Conservation (phyloP, 768 basidiomycete species). For the Tulasnella sp. region DNA sequence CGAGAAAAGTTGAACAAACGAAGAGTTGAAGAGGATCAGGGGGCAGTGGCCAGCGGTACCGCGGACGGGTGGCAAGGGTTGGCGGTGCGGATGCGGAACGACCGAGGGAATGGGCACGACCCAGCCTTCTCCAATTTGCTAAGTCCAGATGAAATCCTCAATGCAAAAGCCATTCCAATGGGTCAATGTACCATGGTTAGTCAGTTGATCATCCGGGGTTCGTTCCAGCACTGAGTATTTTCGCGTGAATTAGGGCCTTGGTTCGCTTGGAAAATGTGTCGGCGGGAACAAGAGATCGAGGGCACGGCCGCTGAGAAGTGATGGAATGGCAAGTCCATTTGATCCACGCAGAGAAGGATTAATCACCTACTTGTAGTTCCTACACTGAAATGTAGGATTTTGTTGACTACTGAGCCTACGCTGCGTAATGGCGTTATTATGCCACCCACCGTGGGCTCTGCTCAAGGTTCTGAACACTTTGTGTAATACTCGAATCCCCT, state of each 20-base stretch:
- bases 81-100: background rate
- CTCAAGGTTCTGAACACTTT: background rate
- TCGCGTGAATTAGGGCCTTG: background rate
- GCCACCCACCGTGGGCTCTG: background rate
- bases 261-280: background rate
- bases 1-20: background rate
- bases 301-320: background rate
- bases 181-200: background rate
- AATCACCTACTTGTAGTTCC: background rate
- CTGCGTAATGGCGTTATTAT: background rate
- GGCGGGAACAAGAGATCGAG: background rate
- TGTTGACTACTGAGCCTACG: background rate
- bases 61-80: background rate
- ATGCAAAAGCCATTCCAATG: background rate
- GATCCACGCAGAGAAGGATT: background rate
- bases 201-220: background rate
- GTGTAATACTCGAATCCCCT: background rate
- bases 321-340: background rate
- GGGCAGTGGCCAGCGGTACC: background rate
- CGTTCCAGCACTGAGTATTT: background rate
- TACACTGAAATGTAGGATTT: background rate
- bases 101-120: background rate
- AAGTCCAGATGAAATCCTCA: background rate
- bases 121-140: background rate
- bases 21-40: background rate